Evolutionary conservation across 176 grass and related monocot genomes (phyloP), one percentile per base, ranked within the genome.

Genomic region (Aegilops tauschii): DNA sequence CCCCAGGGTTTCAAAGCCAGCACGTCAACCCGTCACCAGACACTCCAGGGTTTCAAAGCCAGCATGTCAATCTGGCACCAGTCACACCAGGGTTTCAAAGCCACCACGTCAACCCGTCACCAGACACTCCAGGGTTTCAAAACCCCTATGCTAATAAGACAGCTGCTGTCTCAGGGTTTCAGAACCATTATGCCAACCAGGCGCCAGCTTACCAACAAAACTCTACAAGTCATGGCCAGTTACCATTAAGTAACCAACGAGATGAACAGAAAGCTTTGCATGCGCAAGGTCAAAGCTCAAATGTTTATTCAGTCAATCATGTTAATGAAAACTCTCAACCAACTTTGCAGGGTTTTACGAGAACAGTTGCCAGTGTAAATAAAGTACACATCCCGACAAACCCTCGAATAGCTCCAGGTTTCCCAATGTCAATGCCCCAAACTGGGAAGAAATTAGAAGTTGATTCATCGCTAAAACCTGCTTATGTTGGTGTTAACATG

Each of bases 321-420:
- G 58, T 83, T 78, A 78, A 73, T 61, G 85, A 84, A 78, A 83
- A 67, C 68, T 90, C 69, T 56, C 82, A 77, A 63, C 20, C 85
- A 82, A 77, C 64, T 45, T 81, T 70, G 20, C 89, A 93, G 66
- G 78, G 73, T 80, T 70, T 67, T 61, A 56, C 36, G 18, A 73
- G 74, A 82, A 68, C 54, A 31, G 84, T 92, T 84, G 61, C 75
- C 23, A 77, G 85, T 89, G 77, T 93, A 89, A 92, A 76, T 79
- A 95, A 95, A 89, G 64, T 89, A 79, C 95, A 95, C 83, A 90
- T 95, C 30, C 83, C 80, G 80, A 93, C 90, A 84, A 92, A 95
- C 64, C 95, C 95, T 92, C 92, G 78, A 88, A 98, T 98, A 87
- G 80, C 93, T 81, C 82, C 89, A 86, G 75, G 73, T 88, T 47